Percentiles rank a stretch among this genome's conserved stretches.
phyloP scores from a whole-genome alignment of 345 rosid species.

The Eucalyptus dawsonii region DNA sequence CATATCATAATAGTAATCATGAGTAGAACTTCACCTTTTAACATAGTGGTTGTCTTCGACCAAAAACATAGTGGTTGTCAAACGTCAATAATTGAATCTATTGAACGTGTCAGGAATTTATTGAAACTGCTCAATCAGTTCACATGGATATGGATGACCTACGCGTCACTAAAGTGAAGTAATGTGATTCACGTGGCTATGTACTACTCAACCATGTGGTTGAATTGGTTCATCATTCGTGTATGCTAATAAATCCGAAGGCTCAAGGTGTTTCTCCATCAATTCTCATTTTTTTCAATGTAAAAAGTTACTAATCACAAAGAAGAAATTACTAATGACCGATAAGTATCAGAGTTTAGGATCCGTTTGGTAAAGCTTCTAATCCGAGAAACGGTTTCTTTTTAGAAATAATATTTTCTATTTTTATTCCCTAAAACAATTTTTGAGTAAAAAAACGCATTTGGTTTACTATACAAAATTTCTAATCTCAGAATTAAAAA shows the following conservation, averaged over 20 bases:
- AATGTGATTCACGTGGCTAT: background rate
- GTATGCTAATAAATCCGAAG: too few relatives aligned
- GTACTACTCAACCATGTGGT: background rate
- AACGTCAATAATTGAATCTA: background rate
- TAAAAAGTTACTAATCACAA: background rate
- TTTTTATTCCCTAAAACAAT: fast-evolving
- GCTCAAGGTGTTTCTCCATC: background rate
- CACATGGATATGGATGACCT: background rate
- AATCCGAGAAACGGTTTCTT: fast-evolving
- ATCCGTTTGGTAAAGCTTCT: fast-evolving
- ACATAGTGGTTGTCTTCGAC: background rate
- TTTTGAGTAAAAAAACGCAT: too few relatives aligned
- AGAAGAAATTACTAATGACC: too few relatives aligned
- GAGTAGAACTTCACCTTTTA: background rate
- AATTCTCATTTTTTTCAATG: background rate
- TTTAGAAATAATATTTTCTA: fast-evolving
- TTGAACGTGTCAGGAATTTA: background rate
- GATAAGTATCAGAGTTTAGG: fast-evolving
- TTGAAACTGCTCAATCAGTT: background rate
- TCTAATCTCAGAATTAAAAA: fast-evolving
- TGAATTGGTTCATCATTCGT: too few relatives aligned
- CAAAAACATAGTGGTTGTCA: background rate
- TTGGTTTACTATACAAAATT: too few relatives aligned
- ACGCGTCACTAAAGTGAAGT: background rate
- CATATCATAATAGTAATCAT: background rate